Percentiles rank a stretch among this genome's conserved stretches.
Evolutionary conservation across 2,329 filamentous ascomycete genomes (phyloP).

Genomic region (Neonectria neomacrospora): DNA sequence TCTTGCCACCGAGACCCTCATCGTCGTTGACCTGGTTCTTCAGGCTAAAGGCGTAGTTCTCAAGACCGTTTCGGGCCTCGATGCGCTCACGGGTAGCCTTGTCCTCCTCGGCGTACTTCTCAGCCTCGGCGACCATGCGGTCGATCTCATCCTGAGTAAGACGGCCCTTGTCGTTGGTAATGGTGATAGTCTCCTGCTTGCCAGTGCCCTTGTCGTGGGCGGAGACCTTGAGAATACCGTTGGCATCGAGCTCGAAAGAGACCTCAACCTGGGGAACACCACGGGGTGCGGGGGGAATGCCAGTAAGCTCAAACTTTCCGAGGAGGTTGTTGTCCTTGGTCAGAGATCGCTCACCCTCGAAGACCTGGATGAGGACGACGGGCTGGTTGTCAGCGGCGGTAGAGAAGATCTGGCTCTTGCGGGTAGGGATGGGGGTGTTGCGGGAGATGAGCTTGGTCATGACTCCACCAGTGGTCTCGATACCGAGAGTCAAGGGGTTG

Average conservation of each 20-base stretch:
- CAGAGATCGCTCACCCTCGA: slow-evolving; percentile 91
- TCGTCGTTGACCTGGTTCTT: slow-evolving; percentile 99
- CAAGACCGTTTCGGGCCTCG: slow-evolving; percentile 93
- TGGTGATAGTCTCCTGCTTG: slow-evolving; percentile 97
- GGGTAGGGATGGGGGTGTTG: slow-evolving; percentile 93
- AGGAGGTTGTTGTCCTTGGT: slow-evolving; percentile 98
- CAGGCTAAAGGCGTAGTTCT: slow-evolving; percentile 99
- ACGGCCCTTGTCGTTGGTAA: slow-evolving; percentile 99
- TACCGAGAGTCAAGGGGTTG: slow-evolving; percentile 95
- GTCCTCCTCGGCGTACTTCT: slow-evolving; percentile 99
- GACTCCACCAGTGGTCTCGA: slow-evolving; percentile 96
- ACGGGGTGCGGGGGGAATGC: slow-evolving; percentile 93
- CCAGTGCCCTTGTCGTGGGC: slow-evolving; percentile 98
- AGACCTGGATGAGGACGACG: slow-evolving; percentile 94
- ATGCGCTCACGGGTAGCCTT: slow-evolving; percentile 98
- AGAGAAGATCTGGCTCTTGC: slow-evolving; percentile 98
- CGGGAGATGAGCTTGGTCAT: slow-evolving; percentile 97
- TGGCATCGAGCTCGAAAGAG: slow-evolving; percentile 96
- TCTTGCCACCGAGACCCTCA: slow-evolving; percentile 97
- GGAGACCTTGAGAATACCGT: slow-evolving; percentile 97
- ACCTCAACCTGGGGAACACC: slow-evolving; percentile 99
- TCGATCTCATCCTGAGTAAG: slow-evolving; percentile 97
- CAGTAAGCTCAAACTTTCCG: slow-evolving; percentile 97
- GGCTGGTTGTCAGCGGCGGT: slow-evolving; percentile 97
- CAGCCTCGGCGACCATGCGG: slow-evolving; percentile 98